A percentile compares a stretch with the other conserved stretches of the same genome.
These are phyloP conservation scores for Somion occarium DNA, from an alignment of 1,284 basidiomycete species.

Conservation along the genomic window DNA sequence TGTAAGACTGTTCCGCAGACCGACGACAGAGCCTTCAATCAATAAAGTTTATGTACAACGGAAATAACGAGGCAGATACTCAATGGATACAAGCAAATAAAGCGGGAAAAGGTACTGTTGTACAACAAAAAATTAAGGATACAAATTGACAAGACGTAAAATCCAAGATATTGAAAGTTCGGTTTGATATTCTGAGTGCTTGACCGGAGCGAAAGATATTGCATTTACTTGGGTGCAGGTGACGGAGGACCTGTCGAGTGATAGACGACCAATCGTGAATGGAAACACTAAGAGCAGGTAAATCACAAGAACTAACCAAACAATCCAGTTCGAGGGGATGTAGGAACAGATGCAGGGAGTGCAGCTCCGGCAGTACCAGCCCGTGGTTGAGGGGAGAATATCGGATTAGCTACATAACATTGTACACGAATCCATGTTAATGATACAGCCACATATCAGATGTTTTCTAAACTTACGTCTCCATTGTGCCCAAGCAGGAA, in stretches of 20 bases:
- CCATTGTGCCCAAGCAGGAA: constrained; percentile 77
- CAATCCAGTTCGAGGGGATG: constrained; percentile 48
- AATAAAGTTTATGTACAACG: too few species aligned
- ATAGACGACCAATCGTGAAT: too few species aligned
- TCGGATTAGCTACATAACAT: constrained; percentile 44
- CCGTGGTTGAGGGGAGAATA: constrained; percentile 43
- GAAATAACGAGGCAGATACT: too few species aligned
- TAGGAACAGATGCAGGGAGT: constrained; percentile 34
- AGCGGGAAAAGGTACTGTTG: not conserved
- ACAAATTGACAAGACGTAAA: too few species aligned
- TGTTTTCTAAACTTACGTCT: constrained; percentile 42
- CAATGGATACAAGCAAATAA: too few species aligned
- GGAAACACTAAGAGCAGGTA: not conserved
- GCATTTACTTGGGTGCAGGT: constrained; percentile 11
- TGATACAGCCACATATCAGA: not conserved
- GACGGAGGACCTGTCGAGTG: constrained; percentile 9
- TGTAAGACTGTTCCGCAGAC: too few species aligned
- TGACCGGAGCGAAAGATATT: too few species aligned
- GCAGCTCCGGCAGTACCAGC: constrained; percentile 30
- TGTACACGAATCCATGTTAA: not conserved
- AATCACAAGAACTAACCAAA: constrained; percentile 44
- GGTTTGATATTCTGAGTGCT: too few species aligned
- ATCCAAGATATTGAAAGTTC: too few species aligned
- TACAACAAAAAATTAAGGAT: not conserved
- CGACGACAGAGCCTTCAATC: too few species aligned